Conservation (phyloP, 805 yeast species). For the Candida patagonica region DNA sequence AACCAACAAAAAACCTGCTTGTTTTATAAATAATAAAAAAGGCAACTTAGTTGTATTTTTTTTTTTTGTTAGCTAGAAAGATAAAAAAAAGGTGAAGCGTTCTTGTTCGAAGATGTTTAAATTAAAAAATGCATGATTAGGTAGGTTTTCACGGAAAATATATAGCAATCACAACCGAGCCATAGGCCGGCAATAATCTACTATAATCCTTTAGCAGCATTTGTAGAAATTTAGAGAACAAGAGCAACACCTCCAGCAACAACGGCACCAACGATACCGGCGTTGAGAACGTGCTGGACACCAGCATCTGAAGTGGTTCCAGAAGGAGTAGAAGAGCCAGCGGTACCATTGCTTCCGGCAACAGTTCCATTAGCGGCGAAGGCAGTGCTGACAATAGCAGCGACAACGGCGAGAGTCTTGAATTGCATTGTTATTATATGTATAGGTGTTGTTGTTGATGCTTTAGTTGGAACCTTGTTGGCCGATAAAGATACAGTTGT, state of each 20-base stretch:
- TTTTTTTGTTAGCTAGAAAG: no score
- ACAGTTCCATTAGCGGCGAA: slow-evolving; percentile 18
- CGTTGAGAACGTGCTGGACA: slow-evolving; percentile 26
- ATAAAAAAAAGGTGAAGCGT: no score
- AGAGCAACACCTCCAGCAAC: slow-evolving; percentile 33
- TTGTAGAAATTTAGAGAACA: slow-evolving; percentile 28
- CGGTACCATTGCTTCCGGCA: slow-evolving; percentile 13
- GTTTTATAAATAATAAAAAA: no score
- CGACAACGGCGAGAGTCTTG: slow-evolving; percentile 20
- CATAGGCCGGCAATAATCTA: no score
- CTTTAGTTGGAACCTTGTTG: background rate
- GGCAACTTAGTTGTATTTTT: no score
- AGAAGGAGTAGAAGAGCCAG: slow-evolving; percentile 14
- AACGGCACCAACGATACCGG: slow-evolving; percentile 32
- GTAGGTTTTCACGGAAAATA: no score
- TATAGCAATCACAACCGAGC: no score
- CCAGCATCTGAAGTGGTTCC: slow-evolving; percentile 23
- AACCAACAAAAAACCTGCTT: no score
- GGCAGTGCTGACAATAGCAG: slow-evolving; percentile 23
- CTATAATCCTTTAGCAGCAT: no score
- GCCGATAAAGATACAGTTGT: slow-evolving; percentile 5
- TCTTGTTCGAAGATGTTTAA: no score
- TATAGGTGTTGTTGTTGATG: background rate
- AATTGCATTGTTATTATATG: slow-evolving; percentile 23
- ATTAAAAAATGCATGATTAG: no score